phyloP scores from a whole-genome alignment of 495 filamentous ascomycete genomes.

The Tuber calosporum region DNA sequence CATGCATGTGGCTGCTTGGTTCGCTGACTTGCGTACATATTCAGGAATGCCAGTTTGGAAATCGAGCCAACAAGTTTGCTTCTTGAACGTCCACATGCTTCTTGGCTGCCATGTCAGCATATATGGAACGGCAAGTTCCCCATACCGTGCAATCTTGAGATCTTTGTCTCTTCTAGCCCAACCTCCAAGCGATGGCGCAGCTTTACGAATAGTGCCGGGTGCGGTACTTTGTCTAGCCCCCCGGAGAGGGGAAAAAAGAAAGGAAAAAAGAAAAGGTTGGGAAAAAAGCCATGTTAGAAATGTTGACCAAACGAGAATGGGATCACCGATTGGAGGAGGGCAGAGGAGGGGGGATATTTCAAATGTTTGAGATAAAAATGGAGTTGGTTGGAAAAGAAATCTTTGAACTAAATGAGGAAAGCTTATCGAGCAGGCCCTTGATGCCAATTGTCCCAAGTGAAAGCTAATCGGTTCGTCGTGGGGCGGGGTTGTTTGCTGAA shows the following conservation, averaged over 20 bases:
- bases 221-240: not conserved
- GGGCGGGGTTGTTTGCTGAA: not conserved
- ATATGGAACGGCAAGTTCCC: not conserved
- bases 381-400: not conserved
- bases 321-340: not conserved
- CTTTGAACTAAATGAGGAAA: not conserved
- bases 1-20: constrained; percentile 1
- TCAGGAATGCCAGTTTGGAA: not conserved
- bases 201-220: not conserved
- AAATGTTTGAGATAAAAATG: not conserved
- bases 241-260: not conserved
- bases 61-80: not conserved
- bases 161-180: not conserved
- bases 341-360: not conserved
- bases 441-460: not conserved
- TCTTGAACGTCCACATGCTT: not conserved
- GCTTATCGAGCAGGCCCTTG: not conserved
- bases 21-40: not conserved
- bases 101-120: not conserved
- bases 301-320: not conserved
- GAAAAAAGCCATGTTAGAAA: not conserved
- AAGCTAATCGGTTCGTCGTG: not conserved
- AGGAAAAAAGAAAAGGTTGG: not conserved
- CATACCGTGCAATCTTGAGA: not conserved
- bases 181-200: not conserved